Percentiles rank a stretch among this genome's conserved stretches.
Conservation (phyloP, 176 grass and related monocot species). For the Hordeum marinum region DNA sequence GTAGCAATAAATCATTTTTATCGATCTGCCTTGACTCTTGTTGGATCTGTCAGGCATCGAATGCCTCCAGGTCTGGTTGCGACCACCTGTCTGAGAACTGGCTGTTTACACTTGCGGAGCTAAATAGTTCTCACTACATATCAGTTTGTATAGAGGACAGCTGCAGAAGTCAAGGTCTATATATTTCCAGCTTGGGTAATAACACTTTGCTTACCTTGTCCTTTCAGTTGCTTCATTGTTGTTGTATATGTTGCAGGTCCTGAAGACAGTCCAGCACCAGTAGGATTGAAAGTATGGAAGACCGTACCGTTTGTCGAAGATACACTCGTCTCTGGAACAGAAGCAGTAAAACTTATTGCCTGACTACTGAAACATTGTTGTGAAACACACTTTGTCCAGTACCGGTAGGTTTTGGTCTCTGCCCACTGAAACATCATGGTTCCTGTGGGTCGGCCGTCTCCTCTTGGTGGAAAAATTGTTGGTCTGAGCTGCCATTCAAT, state of each 20-base stretch:
- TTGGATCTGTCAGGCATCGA: constrained; percentile 38
- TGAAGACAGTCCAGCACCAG: constrained; percentile 32
- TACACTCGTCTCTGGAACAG: constrained; percentile 63
- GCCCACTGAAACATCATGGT: too few species aligned
- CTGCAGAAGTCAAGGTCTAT: constrained; percentile 31
- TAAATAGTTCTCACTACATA: constrained; percentile 61
- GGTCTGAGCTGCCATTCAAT: too few species aligned
- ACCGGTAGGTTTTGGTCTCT: too few species aligned
- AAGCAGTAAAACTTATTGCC: constrained; percentile 46
- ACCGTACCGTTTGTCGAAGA: constrained; percentile 79
- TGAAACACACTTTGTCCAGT: too few species aligned
- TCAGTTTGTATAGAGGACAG: constrained; percentile 62
- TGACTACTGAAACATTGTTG: not conserved
- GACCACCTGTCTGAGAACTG: constrained; percentile 67
- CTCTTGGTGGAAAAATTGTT: too few species aligned
- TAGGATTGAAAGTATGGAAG: constrained; percentile 71
- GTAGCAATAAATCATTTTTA: not conserved
- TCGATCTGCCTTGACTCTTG: not conserved
- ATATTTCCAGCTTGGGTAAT: not conserved
- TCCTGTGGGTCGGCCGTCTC: too few species aligned
- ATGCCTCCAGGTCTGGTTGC: constrained; percentile 37
- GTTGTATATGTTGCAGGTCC: constrained; percentile 32
- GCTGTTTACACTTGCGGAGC: constrained; percentile 64
- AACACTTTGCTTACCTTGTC: not conserved
- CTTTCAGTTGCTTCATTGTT: not conserved